These are phyloP conservation scores for Gloeostereum incarnatum DNA, from an alignment of 768 basidiomycete species.

Conservation along the genomic window DNA sequence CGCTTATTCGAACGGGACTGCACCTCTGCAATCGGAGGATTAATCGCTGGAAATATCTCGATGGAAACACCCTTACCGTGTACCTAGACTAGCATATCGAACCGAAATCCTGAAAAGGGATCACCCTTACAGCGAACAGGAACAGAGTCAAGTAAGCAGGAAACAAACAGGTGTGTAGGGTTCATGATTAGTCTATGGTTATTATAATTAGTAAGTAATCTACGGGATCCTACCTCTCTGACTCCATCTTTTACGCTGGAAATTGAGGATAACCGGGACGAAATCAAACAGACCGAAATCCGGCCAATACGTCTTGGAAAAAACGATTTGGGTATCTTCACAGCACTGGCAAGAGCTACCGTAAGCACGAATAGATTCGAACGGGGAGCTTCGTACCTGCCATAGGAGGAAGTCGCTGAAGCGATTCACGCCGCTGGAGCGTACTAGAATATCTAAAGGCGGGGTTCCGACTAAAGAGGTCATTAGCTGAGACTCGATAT, in stretches of 20 bases:
- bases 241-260: conserved; percentile 70
- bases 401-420: conserved; percentile 89
- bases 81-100: too few relatives aligned
- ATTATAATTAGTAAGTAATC: too few relatives aligned
- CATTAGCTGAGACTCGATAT: conserved; percentile 60
- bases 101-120: too few relatives aligned
- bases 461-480: conserved; percentile 59
- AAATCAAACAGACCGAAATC: conserved; percentile 85
- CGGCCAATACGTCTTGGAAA: conserved; percentile 83
- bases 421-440: conserved; percentile 86
- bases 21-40: too few relatives aligned
- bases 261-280: conserved; percentile 80
- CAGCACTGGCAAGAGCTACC: conserved; percentile 43
- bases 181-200: too few relatives aligned
- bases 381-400: conserved; percentile 58
- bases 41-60: too few relatives aligned
- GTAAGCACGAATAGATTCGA: background rate
- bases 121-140: too few relatives aligned
- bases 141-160: too few relatives aligned
- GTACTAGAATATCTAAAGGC: conserved; percentile 81
- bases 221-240: too few relatives aligned
- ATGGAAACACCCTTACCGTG: too few relatives aligned
- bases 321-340: conserved; percentile 82
- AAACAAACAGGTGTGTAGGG: too few relatives aligned
- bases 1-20: too few relatives aligned